Percentiles rank a stretch among this genome's conserved stretches.
Evolutionary conservation across 2,329 filamentous ascomycete genomes (phyloP).

Genomic region (Microthyrium microscopicum): DNA sequence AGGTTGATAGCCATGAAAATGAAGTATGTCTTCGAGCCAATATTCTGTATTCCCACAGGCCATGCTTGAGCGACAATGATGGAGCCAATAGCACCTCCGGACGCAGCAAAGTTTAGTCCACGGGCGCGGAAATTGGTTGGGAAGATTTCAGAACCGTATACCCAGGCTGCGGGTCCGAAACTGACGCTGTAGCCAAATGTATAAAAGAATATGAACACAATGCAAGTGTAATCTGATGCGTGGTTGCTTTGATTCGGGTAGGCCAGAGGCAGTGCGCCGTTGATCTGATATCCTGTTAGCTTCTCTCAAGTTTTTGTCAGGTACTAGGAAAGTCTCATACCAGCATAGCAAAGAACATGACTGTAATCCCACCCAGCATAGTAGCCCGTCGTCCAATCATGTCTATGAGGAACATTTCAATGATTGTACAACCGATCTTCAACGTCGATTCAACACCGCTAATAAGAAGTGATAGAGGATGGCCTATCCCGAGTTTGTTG

Average conservation of each 20-base stretch:
- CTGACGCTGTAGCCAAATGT: conserved; percentile 41
- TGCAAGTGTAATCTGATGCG: conserved; percentile 32
- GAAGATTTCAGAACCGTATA: conserved; percentile 46
- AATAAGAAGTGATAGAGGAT: conserved; percentile 33
- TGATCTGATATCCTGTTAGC: conserved; percentile 26
- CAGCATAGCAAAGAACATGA: conserved; percentile 38
- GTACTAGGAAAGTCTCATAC: conserved; percentile 20
- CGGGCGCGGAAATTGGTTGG: conserved; percentile 39
- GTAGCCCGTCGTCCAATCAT: conserved; percentile 32
- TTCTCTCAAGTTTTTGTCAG: background rate
- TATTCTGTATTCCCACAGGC: conserved; percentile 34
- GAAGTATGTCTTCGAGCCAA: conserved; percentile 39
- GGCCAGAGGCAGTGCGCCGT: conserved; percentile 33
- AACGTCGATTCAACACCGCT: conserved; percentile 40
- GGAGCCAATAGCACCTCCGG: conserved; percentile 37
- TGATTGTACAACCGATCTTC: conserved; percentile 38
- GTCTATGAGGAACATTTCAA: conserved; percentile 42
- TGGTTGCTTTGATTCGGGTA: conserved; percentile 35
- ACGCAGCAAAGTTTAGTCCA: conserved; percentile 39
- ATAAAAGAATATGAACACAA: conserved; percentile 42
- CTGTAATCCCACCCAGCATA: conserved; percentile 30
- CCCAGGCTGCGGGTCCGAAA: conserved; percentile 41
- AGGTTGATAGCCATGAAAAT: conserved; percentile 40
- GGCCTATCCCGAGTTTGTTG: conserved; percentile 31
- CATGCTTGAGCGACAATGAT: conserved; percentile 38